Percentiles rank a stretch among this genome's conserved stretches.
These are phyloP conservation scores for Nakaseomyces nivariensis DNA, from an alignment of 1,139 yeast genomes.

Conservation along the genomic window DNA sequence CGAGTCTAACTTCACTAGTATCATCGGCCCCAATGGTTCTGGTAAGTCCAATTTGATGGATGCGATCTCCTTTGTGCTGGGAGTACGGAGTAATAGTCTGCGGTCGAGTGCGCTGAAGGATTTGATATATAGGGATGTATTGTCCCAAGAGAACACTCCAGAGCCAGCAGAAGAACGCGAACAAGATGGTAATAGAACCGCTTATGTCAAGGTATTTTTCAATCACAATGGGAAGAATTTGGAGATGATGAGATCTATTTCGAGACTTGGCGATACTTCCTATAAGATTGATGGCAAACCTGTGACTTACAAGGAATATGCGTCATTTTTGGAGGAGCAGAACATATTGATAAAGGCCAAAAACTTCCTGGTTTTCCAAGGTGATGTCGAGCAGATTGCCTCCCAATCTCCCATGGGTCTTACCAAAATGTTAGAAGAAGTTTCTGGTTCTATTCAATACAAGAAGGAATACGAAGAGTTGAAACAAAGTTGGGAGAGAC, in stretches of 20 bases:
- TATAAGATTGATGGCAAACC: conserved; percentile 56
- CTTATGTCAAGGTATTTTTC: conserved; percentile 76
- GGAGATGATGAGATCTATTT: conserved; percentile 38
- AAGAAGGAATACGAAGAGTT: conserved; percentile 59
- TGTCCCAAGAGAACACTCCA: conserved; percentile 8
- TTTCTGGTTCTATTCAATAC: conserved; percentile 71
- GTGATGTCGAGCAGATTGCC: conserved; percentile 92
- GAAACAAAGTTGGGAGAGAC: conserved; percentile 55
- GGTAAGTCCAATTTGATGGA: conserved; percentile 99
- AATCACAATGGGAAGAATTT: conserved; percentile 45
- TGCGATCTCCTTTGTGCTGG: conserved; percentile 91
- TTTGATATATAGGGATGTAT: conserved; percentile 68
- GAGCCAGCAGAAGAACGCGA: background rate
- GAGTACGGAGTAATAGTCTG: conserved; percentile 66
- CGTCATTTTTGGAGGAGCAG: conserved; percentile 60
- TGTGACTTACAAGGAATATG: conserved; percentile 59
- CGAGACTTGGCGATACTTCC: conserved; percentile 50
- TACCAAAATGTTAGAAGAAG: conserved; percentile 64
- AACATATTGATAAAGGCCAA: conserved; percentile 82
- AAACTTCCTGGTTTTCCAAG: conserved; percentile 90
- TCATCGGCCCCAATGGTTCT: conserved; percentile 96
- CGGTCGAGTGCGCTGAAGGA: conserved; percentile 69
- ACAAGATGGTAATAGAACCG: conserved; percentile 31
- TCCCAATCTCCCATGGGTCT: conserved; percentile 74
- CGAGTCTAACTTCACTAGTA: conserved; percentile 70